Base-by-base conservation (phyloP, 768 basidiomycete species). In the Tephrocybe sp. region DNA sequence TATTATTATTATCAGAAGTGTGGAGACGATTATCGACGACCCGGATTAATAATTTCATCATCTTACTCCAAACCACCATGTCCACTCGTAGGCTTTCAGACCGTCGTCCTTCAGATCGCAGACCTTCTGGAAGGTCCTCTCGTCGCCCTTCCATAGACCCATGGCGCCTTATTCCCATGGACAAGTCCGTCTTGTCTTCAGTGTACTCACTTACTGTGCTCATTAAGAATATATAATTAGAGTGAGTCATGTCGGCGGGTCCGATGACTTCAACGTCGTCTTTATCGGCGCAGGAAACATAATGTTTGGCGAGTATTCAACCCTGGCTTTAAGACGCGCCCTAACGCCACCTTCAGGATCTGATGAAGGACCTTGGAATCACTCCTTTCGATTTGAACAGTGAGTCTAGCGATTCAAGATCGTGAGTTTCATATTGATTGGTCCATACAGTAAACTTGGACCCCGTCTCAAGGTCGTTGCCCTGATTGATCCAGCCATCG, bases 241-340 rank as follows among this genome's bases (percentile, higher is more conserved):
- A 64, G 65, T 70, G 49, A 69, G 70, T 57, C 75, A 80, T 43
- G 63, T 83, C 48, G 74, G 74, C 48, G 85, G 84, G 13, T 69
- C 81, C 42, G 82, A 87, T 58, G 77, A 86, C 62, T 97, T 97
- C 78, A 96, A 97, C 67, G 85, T 98, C 48, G 83, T 96, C 66
- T 94, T 96, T 69, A 76, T 98, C 59, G 95, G 95, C 45, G 95
- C 95, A 22, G 95, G 94, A 13, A 96, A 97, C 72, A 95, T 98
- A 73, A 97, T 97, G 93, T 98, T 98, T 65, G 95, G 94, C 83
- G 47, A 49, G 71, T 17, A 53, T 54, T 40, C 33, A 17, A 6
- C 22, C 32, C 13, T n/a, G 10, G 14, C 11, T 26, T 45, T 34
- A 14, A 20, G 11, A 23, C 39, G 9, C 30, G 41, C 19, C 31